These are phyloP conservation scores for Kluyveromyces wickerhamii DNA, from an alignment of 805 yeast genomes.

Conservation along the genomic window DNA sequence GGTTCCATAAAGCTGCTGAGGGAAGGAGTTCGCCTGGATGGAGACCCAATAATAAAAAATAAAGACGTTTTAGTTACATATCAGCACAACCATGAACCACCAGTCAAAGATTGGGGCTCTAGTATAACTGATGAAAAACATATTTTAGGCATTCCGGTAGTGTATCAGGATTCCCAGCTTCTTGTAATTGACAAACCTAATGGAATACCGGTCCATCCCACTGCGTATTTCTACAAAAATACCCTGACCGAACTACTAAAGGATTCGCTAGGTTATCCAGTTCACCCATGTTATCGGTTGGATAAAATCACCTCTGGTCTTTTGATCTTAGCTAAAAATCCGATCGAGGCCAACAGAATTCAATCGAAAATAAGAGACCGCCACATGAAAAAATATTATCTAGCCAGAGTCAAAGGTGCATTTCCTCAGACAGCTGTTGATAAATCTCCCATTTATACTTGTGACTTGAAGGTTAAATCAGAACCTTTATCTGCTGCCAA, in stretches of 20 bases:
- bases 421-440: constrained; percentile 43
- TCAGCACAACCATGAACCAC: constrained; percentile 84
- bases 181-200: constrained; percentile 86
- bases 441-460: constrained; percentile 49
- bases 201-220: constrained; percentile 93
- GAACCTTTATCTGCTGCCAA: constrained; percentile 41
- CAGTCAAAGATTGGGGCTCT: constrained; percentile 42
- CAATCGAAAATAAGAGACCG: constrained; percentile 53
- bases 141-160: constrained; percentile 46
- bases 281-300: constrained; percentile 78
- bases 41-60: constrained; percentile 17
- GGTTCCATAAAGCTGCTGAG: constrained; percentile 18
- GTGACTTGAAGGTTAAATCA: constrained; percentile 58
- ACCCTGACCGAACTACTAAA: constrained; percentile 72
- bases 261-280: constrained; percentile 38
- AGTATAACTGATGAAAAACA: constrained; percentile 11
- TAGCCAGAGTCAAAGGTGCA: constrained; percentile 79
- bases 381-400: constrained; percentile 63
- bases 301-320: constrained; percentile 92
- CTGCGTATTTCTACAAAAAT: constrained; percentile 71
- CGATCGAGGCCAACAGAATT: constrained; percentile 50
- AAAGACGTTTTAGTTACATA: constrained; percentile 22
- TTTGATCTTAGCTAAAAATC: constrained; percentile 41
- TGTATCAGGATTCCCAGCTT: constrained; percentile 64
- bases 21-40: constrained; percentile 11